Percentiles rank a stretch among this genome's conserved stretches.
These are phyloP conservation scores for Backusella australiensis DNA, from an alignment of 192 early-diverging fungal genomes.

Conservation along the genomic window DNA sequence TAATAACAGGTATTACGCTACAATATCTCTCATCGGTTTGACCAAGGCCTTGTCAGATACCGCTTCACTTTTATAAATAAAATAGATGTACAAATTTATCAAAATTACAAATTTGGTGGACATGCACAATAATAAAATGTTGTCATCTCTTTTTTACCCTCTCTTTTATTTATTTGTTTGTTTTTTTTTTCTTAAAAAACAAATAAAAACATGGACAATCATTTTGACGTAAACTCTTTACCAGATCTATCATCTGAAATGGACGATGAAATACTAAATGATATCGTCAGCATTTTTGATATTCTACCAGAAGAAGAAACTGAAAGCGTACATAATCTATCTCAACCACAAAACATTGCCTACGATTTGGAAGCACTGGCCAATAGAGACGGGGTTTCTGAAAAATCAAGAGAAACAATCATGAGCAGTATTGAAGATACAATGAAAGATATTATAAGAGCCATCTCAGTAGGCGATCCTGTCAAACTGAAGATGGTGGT, in stretches of 20 bases:
- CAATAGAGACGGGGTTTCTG: background rate
- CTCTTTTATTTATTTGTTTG: background rate
- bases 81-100: no score
- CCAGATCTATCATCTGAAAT: background rate
- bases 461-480: background rate
- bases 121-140: background rate
- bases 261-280: background rate
- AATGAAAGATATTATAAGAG: background rate
- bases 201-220: background rate
- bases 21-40: no score
- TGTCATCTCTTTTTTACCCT: background rate
- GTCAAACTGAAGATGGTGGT: background rate
- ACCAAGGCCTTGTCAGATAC: no score
- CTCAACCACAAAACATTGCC: background rate
- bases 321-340: background rate
- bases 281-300: background rate
- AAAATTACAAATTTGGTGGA: background rate
- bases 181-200: background rate
- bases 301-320: background rate
- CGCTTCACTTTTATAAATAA: no score
- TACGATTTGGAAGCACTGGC: background rate
- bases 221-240: background rate
- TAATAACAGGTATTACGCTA: no score
- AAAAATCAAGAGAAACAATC: background rate
- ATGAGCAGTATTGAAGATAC: slow-evolving; percentile 7